Evolutionary conservation across 2,329 filamentous ascomycete genomes (phyloP).

Genomic region (Fusarium sp.): DNA sequence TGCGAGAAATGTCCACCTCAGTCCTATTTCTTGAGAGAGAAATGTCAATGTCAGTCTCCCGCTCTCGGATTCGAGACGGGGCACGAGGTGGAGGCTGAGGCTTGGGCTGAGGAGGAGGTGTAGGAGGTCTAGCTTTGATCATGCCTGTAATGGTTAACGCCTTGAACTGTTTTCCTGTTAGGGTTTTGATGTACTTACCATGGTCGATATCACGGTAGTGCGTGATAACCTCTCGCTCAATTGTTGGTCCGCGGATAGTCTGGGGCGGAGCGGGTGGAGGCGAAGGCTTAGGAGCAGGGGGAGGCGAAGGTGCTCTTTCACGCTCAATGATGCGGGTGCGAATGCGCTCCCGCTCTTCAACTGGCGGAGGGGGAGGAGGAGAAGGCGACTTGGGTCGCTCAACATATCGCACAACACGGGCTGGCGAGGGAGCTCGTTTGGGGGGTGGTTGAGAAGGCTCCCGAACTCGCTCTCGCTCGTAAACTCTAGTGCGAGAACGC

Average conservation of each 20-base stretch:
- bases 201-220: conserved; percentile 90
- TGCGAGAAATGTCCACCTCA: conserved; percentile 66
- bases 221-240: conserved; percentile 89
- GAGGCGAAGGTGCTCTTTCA: conserved; percentile 50
- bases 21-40: conserved; percentile 64
- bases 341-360: conserved; percentile 58
- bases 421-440: conserved; percentile 52
- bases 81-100: conserved; percentile 59
- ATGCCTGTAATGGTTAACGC: conserved; percentile 54
- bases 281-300: conserved; percentile 59
- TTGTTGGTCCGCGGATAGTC: conserved; percentile 79
- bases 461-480: conserved; percentile 47
- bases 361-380: conserved; percentile 35
- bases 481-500: conserved; percentile 48
- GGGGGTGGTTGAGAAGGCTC: conserved; percentile 55
- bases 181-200: conserved; percentile 62
- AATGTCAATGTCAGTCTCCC: conserved; percentile 72
- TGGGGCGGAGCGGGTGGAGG: conserved; percentile 70
- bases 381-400: conserved; percentile 54
- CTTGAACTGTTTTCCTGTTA: background rate
- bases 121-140: conserved; percentile 56
- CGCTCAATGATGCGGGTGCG: conserved; percentile 62
- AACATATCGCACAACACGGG: conserved; percentile 54
- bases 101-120: conserved; percentile 58
- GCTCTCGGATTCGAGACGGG: conserved; percentile 57